Evolutionary conservation across 1,284 basidiomycete genomes (phyloP), one percentile per base, ranked within the genome.

Genomic region (Cystobasidium sp.): DNA sequence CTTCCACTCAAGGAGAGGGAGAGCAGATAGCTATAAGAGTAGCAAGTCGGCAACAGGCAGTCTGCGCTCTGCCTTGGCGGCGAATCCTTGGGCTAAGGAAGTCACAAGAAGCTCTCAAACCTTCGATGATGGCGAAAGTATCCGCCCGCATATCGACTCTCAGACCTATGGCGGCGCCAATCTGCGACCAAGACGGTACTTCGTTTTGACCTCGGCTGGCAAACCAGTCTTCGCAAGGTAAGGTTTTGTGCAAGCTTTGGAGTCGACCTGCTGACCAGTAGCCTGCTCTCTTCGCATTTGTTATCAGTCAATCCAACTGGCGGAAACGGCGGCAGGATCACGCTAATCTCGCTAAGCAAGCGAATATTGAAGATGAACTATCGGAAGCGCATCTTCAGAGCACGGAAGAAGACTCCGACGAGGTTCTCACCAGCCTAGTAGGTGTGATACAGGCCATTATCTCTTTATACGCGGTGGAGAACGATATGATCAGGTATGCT

Each of bases 381-480:
- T 51, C 31, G 51, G 67, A 39, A 52, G 7, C 12, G 18, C n/a
- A 9, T 80, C 75, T 80, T 75, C 82, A 51, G 80, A 83, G 46
- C 80, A 81, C 64, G 82, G 31, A 84, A 2, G 79, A 82, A 37
- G 41, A 52, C 1, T 77, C 79, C 20, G 82, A 84, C 31, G 84
- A 91, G 75, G 87, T 87, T 75, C 85, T 90, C 63, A 90, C 92
- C 4, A 90, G 91, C 12, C 88, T 89, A 31, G 91, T 96, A 80
- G 96, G 94, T 31, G 88, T 99, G 52, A 92, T 96, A 83, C 96
- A 98, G 82, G 94, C 96, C 1, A 86, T 99, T 8, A 90, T 99
- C 18, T 78, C 76, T 5, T 82, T 84, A 70, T 84, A 83, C 75
- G 81, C 80, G 37, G 79, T 80, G 59, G 80, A 81, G 56, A 79